phyloP scores from a whole-genome alignment of 257 asterid genomes.

The Cruciata laevipes region DNA sequence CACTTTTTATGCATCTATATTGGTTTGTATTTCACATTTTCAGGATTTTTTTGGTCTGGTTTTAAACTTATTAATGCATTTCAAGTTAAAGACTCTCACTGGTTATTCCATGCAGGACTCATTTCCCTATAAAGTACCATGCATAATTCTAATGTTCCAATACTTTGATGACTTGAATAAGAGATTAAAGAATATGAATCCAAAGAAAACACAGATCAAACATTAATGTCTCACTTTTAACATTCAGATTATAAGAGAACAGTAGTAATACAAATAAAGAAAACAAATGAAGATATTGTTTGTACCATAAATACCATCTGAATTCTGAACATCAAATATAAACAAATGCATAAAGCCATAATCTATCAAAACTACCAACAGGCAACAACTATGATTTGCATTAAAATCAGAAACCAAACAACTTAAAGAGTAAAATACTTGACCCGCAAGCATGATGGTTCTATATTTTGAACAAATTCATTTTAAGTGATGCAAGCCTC shows the following conservation, averaged over 20 bases:
- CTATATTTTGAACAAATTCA: conserved; percentile 4
- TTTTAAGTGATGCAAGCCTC: conserved; percentile 42
- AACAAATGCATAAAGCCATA: conserved; percentile 9
- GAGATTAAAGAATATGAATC: too few relatives aligned
- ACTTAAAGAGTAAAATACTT: neutral
- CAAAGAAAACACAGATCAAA: too few relatives aligned
- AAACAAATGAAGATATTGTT: neutral
- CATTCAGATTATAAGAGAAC: too few relatives aligned
- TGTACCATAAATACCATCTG: conserved; percentile 1
- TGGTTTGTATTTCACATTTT: neutral
- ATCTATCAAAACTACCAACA: conserved; percentile 14
- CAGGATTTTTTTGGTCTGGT: neutral
- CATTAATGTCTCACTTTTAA: too few relatives aligned
- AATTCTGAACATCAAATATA: neutral
- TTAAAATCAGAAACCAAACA: neutral
- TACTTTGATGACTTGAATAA: too few relatives aligned
- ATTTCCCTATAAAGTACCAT: too few relatives aligned
- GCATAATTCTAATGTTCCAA: too few relatives aligned
- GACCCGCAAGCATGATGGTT: neutral
- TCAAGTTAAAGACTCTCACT: neutral
- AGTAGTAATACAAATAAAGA: neutral
- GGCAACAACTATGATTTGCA: conserved; percentile 2
- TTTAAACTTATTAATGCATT: neutral
- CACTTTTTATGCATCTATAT: too few relatives aligned
- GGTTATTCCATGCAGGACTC: too few relatives aligned